Evolutionary conservation across 2,329 filamentous ascomycete genomes (phyloP).

Genomic region (Diaporthe batatas): DNA sequence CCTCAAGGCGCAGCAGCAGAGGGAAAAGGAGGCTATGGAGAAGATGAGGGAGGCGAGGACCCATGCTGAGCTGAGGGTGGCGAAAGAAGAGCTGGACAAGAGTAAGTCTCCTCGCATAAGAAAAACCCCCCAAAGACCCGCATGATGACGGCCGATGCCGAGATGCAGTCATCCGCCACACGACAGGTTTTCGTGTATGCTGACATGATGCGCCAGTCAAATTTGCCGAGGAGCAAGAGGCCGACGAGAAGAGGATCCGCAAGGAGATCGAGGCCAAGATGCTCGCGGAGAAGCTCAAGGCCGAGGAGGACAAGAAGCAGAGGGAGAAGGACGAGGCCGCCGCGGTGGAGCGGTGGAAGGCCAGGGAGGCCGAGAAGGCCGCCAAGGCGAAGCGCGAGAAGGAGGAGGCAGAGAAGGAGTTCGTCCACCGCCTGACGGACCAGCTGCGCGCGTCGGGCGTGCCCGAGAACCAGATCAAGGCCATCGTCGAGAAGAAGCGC

Average conservation of each 20-base stretch:
- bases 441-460: constrained; percentile 71
- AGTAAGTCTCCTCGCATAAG: constrained; percentile 42
- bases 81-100: constrained; percentile 62
- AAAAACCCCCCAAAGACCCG: too few species aligned
- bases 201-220: constrained; percentile 49
- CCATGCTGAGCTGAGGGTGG: constrained; percentile 63
- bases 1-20: constrained; percentile 52
- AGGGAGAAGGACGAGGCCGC: constrained; percentile 63
- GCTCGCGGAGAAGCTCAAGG: constrained; percentile 60
- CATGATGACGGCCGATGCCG: constrained; percentile 4
- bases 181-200: neutral
- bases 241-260: constrained; percentile 65
- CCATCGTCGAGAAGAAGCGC: constrained; percentile 70
- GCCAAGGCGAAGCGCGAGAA: constrained; percentile 62
- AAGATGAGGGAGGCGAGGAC: constrained; percentile 57
- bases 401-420: constrained; percentile 66
- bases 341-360: constrained; percentile 66
- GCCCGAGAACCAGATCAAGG: constrained; percentile 69
- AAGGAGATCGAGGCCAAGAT: constrained; percentile 64
- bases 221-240: constrained; percentile 59
- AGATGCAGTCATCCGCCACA: constrained; percentile 26
- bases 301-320: constrained; percentile 58
- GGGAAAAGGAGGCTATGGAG: constrained; percentile 51
- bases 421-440: constrained; percentile 68
- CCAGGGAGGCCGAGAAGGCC: constrained; percentile 61